These are phyloP conservation scores for Laguncularia racemosa DNA, from an alignment of 345 rosid species.

Conservation along the genomic window DNA sequence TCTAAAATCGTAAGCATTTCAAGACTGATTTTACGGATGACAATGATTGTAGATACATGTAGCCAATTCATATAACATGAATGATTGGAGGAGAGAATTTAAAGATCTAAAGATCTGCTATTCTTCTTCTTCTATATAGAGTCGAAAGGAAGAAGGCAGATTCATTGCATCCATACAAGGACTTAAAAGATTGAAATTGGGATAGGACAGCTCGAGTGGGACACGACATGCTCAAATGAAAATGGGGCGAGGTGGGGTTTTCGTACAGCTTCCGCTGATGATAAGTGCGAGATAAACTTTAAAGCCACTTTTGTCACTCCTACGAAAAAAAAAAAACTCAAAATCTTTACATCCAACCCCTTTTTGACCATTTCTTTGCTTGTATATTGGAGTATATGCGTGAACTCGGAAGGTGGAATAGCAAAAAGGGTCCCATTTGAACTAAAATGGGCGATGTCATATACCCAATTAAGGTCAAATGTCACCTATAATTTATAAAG, in stretches of 20 bases:
- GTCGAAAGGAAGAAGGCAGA: constrained; percentile 15
- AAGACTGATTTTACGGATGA: too few species aligned
- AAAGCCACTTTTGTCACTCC: constrained; percentile 16
- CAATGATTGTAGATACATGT: constrained; percentile 14
- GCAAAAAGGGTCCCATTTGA: constrained; percentile 25
- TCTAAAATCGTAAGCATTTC: too few species aligned
- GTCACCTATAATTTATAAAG: constrained; percentile 15
- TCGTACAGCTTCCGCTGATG: constrained; percentile 6
- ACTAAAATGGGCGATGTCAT: constrained; percentile 31
- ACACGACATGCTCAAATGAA: constrained; percentile 40
- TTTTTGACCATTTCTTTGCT: constrained; percentile 33
- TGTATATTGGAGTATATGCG: constrained; percentile 34
- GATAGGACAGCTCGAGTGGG: constrained; percentile 56
- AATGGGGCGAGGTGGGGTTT: constrained; percentile 45
- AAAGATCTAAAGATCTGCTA: not conserved
- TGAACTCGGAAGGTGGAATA: constrained; percentile 27
- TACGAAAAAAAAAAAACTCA: constrained; percentile 16
- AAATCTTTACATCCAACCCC: constrained; percentile 26
- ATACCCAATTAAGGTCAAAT: constrained; percentile 19
- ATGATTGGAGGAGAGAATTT: constrained; percentile 36
- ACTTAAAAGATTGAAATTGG: constrained; percentile 8
- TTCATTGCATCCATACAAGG: constrained; percentile 45
- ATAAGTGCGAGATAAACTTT: constrained; percentile 13
- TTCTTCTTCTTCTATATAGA: too few species aligned
- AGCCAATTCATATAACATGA: constrained; percentile 40